These are phyloP conservation scores for Handroanthus guayacan DNA, from an alignment of 257 asterid genomes.

Conservation along the genomic window DNA sequence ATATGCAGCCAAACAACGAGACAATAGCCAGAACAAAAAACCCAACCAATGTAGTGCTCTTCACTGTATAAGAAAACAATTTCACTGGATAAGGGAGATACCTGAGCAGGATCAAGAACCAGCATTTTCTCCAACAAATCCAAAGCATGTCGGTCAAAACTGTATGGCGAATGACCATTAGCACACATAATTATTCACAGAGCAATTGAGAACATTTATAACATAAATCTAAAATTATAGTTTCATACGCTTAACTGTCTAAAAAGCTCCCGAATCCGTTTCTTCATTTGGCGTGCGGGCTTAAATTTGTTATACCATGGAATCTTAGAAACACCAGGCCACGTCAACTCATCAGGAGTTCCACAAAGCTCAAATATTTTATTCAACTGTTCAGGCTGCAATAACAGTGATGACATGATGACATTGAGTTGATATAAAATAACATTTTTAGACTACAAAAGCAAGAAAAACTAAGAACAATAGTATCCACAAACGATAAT, in stretches of 20 bases:
- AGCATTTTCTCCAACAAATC: conserved; percentile 92
- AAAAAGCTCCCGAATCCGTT: conserved; percentile 83
- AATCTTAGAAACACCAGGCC: conserved; percentile 99
- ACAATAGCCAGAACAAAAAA: neutral
- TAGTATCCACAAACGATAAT: neutral
- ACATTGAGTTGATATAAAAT: neutral
- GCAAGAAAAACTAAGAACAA: conserved; percentile 19
- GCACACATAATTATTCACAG: conserved; percentile 28
- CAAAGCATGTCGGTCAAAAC: conserved; percentile 91
- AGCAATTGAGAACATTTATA: conserved; percentile 11
- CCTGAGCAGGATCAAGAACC: conserved; percentile 97
- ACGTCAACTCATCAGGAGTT: conserved; percentile 86
- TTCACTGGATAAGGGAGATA: conserved; percentile 42
- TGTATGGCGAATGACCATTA: conserved; percentile 45
- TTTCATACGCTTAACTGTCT: conserved; percentile 71
- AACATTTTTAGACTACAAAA: conserved; percentile 23
- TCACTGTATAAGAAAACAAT: conserved; percentile 19
- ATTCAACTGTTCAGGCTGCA: conserved; percentile 91
- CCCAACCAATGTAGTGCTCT: neutral
- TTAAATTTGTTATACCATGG: conserved; percentile 96
- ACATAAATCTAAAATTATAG: conserved; percentile 20
- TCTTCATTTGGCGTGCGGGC: conserved; percentile 86
- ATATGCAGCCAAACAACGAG: neutral
- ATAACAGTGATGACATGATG: conserved; percentile 12
- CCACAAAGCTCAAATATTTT: conserved; percentile 98